Conservation (phyloP, 139 green algal genomes). For the Eudorina sp. region DNA sequence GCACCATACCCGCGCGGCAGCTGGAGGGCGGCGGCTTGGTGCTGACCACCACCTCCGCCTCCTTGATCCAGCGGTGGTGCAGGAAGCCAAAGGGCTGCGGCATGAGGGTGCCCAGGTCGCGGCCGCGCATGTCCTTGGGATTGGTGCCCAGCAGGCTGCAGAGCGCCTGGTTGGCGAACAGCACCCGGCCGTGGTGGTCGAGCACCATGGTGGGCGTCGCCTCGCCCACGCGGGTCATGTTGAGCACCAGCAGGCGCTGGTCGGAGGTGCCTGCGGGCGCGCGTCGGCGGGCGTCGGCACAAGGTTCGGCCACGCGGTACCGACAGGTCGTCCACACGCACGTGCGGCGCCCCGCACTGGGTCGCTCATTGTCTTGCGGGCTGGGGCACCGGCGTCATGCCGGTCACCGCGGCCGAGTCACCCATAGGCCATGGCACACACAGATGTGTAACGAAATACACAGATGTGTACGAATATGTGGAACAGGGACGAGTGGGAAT, state of each 20-base stretch:
- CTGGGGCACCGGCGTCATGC: no score
- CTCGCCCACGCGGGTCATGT: slow-evolving; percentile 47
- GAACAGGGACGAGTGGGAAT: no score
- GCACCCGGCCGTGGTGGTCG: slow-evolving; percentile 55
- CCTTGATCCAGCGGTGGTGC: slow-evolving; percentile 65
- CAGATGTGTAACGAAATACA: no score
- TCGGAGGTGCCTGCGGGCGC: slow-evolving; percentile 46
- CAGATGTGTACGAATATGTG: no score
- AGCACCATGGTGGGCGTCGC: slow-evolving; percentile 38
- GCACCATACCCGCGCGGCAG: slow-evolving; percentile 46
- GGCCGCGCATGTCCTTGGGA: slow-evolving; percentile 41
- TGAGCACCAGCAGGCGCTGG: slow-evolving; percentile 60
- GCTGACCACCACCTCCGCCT: not conserved
- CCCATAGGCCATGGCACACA: no score
- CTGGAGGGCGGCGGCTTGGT: slow-evolving; percentile 19
- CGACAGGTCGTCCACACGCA: no score
- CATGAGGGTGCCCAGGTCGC: slow-evolving; percentile 55
- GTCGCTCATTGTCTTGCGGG: no score
- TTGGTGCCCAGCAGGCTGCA: slow-evolving; percentile 59
- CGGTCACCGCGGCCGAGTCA: no score
- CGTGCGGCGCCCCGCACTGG: no score
- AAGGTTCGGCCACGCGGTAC: no score
- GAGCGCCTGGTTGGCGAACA: slow-evolving; percentile 60
- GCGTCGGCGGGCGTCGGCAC: no score
- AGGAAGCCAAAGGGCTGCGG: slow-evolving; percentile 54